Base-by-base conservation (phyloP, 148 eudicot genomes). In the Heliamphora exappendiculata region DNA sequence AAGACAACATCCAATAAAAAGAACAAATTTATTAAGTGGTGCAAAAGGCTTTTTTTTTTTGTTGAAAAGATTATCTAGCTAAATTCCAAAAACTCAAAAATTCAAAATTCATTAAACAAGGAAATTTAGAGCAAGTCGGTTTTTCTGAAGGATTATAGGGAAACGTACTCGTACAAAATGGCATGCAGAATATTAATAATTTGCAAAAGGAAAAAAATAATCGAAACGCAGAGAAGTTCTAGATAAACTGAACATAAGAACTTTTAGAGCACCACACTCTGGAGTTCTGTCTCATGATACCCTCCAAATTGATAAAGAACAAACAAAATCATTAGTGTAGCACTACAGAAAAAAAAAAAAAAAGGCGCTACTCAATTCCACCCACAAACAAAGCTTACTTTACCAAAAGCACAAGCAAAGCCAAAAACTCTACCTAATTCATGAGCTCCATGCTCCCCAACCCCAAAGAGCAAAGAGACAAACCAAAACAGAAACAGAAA, bases 311-410 rank as follows among this genome's bases (percentile, higher is more conserved):
- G 41, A 47, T 19, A 70, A 79, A 78, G 69, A 51, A 78, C 74
- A 74, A 70, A 74, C 79, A 75, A 78, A 70, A 82, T 79, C 29
- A 82, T 82, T 75, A 33, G 60, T 41, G 41, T 19, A 28, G 76
- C 82, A 79, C 76, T 62, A 75, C n/a, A n/a, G n/a, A n/a, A n/a
- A n/a, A n/a, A n/a, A n/a, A n/a, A n/a, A 4, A 65, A 14, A 53
- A 74, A 78, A 75, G 71, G 63, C 31, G 4, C 75, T 39, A 50
- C 53, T 49, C 63, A 37, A 63, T 29, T 37, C 57, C 54, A 73
- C 64, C 58, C 4, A 69, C 55, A 70, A 65, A 73, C 76, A 76
- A 75, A 42, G 76, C 69, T 44, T 73, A 72, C 79, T 82, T 74
- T 82, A 26, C 17, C 44, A 62, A 78, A 72, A 75, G 73, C 81